These are phyloP conservation scores for Lichtheimia ramosa DNA, from an alignment of 371 early-diverging fungal species.

Conservation along the genomic window DNA sequence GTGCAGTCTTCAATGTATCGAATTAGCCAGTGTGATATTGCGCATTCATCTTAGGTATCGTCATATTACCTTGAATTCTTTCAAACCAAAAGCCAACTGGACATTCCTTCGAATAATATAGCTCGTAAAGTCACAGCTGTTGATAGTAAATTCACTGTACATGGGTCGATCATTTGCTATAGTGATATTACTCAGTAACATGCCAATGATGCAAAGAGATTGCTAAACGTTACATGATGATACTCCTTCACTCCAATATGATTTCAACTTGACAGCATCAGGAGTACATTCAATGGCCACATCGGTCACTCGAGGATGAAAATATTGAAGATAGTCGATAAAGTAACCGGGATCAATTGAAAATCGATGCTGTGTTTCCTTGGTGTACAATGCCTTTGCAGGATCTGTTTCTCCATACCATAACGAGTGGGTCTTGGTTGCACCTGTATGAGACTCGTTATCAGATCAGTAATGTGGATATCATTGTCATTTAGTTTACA, in stretches of 20 bases:
- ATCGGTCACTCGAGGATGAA: slow-evolving; percentile 13
- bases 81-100: slow-evolving; percentile 14
- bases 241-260: slow-evolving; percentile 6
- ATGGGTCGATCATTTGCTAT: slow-evolving; percentile 10
- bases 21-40: neutral
- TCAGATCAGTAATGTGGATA: neutral
- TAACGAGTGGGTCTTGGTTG: slow-evolving; percentile 18
- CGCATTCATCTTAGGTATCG: neutral
- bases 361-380: slow-evolving; percentile 13
- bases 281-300: slow-evolving; percentile 18
- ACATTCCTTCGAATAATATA: slow-evolving; percentile 9
- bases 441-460: neutral
- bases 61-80: slow-evolving; percentile 15
- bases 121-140: slow-evolving; percentile 14
- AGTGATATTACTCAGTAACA: neutral
- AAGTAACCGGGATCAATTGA: slow-evolving; percentile 14
- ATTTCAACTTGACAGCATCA: slow-evolving; percentile 11
- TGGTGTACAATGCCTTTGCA: slow-evolving; percentile 9
- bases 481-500: neutral
- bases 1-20: slow-evolving; percentile 10
- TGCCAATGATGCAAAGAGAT: no score
- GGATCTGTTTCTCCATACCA: slow-evolving; percentile 17
- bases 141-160: slow-evolving; percentile 19
- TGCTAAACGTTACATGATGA: no score
- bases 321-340: slow-evolving; percentile 9